These are phyloP conservation scores for Naematelia aurantialba DNA, from an alignment of 768 basidiomycete species.

Conservation along the genomic window DNA sequence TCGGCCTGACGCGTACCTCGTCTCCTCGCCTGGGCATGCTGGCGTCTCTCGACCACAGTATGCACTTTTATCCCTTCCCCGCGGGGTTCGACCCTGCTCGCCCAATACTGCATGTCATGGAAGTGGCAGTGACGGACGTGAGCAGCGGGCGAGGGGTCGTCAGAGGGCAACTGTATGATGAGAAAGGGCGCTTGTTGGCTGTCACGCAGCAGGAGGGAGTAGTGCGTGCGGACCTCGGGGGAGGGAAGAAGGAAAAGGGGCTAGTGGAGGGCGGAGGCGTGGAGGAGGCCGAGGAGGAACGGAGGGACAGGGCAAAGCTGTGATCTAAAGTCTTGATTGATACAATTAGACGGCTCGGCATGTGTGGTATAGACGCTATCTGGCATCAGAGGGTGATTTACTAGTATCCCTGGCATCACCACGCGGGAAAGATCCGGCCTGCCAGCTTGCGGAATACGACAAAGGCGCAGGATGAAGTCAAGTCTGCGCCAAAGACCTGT, in stretches of 20 bases:
- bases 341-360: neutral
- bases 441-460: too few species aligned
- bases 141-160: slow-evolving; percentile 46
- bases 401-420: too few species aligned
- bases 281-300: slow-evolving; percentile 50
- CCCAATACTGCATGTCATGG: slow-evolving; percentile 49
- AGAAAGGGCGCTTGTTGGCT: slow-evolving; percentile 43
- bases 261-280: slow-evolving; percentile 61
- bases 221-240: slow-evolving; percentile 57
- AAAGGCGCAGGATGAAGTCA: too few species aligned
- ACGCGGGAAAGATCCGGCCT: too few species aligned
- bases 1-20: slow-evolving; percentile 41
- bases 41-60: slow-evolving; percentile 48
- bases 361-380: too few species aligned
- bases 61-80: slow-evolving; percentile 46
- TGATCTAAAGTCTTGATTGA: too few species aligned
- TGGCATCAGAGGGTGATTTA: too few species aligned
- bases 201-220: slow-evolving; percentile 50
- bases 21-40: slow-evolving; percentile 47
- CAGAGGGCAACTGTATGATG: slow-evolving; percentile 44
- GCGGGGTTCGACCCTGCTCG: slow-evolving; percentile 31
- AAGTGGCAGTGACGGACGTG: slow-evolving; percentile 29
- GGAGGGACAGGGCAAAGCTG: slow-evolving; percentile 16
- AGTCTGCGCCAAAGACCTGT: too few species aligned
- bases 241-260: slow-evolving; percentile 68